These are phyloP conservation scores for Neurospora sp. DNA, from an alignment of 495 filamentous ascomycete genomes.

Conservation along the genomic window DNA sequence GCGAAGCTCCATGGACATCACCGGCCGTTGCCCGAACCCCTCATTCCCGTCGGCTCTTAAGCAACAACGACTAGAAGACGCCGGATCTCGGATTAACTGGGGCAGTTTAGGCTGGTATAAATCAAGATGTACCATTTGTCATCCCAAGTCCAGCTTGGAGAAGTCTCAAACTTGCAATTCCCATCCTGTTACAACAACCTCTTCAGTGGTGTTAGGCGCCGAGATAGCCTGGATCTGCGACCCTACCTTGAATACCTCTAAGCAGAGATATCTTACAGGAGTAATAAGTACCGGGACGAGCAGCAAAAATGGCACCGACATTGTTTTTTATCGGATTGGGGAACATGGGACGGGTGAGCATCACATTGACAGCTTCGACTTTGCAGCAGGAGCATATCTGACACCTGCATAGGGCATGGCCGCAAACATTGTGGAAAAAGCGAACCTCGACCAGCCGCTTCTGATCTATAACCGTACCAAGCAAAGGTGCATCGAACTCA, in stretches of 20 bases:
- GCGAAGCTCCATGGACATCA: neutral
- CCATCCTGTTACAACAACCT: neutral
- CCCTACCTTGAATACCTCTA: neutral
- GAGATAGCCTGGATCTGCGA: neutral
- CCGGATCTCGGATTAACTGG: neutral
- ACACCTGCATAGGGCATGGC: slow-evolving; percentile 58
- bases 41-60: neutral
- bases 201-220: neutral
- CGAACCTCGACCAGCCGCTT: slow-evolving; percentile 54
- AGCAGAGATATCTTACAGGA: neutral
- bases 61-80: neutral
- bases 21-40: neutral
- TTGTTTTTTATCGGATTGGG: slow-evolving; percentile 80
- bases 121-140: neutral
- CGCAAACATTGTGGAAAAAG: slow-evolving; percentile 74
- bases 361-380: neutral
- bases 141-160: neutral
- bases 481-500: slow-evolving; percentile 46
- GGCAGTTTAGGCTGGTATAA: neutral
- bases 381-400: neutral
- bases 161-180: neutral
- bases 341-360: slow-evolving; percentile 78
- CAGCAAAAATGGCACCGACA: slow-evolving; percentile 45
- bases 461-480: slow-evolving; percentile 73
- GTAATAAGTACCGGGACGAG: neutral